Evolutionary conservation across 768 basidiomycete genomes (phyloP).

Genomic region (Xerocomellus dryophilus): DNA sequence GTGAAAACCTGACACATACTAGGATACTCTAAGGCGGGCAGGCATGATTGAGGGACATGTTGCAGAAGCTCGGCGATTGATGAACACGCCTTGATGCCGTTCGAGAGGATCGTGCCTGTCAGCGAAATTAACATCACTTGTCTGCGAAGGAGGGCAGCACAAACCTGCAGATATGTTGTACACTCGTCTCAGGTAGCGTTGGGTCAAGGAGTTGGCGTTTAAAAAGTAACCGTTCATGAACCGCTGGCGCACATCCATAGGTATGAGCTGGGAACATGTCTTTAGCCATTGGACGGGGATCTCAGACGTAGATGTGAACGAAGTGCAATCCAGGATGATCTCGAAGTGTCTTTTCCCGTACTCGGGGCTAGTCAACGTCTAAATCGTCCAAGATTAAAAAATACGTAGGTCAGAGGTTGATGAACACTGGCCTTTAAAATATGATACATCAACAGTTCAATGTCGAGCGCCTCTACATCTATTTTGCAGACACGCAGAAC

Average conservation of each 20-base stretch:
- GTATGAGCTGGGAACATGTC: conserved; percentile 71
- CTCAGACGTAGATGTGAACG: conserved; percentile 71
- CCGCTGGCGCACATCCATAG: conserved; percentile 62
- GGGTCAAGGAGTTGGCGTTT: conserved; percentile 68
- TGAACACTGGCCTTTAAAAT: conserved; percentile 59
- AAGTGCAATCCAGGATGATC: conserved; percentile 79
- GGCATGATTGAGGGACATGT: conserved; percentile 47
- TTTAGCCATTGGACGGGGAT: conserved; percentile 81
- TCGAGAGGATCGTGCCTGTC: conserved; percentile 51
- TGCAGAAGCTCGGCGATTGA: conserved; percentile 60
- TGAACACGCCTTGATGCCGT: conserved; percentile 55
- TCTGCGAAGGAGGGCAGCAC: conserved; percentile 5
- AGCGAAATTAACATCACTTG: background rate
- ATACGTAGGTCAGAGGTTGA: background rate
- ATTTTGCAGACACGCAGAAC: conserved; percentile 64
- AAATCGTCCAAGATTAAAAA: conserved; percentile 1
- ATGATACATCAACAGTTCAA: conserved; percentile 74
- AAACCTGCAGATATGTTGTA: conserved; percentile 64
- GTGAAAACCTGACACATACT: conserved; percentile 38
- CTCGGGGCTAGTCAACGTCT: conserved; percentile 52
- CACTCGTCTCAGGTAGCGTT: conserved; percentile 71
- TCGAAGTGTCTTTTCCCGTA: conserved; percentile 57
- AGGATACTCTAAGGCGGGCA: conserved; percentile 50
- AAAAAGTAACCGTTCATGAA: conserved; percentile 63
- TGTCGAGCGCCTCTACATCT: conserved; percentile 75